A percentile compares a stretch with the other conserved stretches of the same genome.
These are phyloP conservation scores for Cornus controversa DNA, from an alignment of 148 eudicot species.

Conservation along the genomic window DNA sequence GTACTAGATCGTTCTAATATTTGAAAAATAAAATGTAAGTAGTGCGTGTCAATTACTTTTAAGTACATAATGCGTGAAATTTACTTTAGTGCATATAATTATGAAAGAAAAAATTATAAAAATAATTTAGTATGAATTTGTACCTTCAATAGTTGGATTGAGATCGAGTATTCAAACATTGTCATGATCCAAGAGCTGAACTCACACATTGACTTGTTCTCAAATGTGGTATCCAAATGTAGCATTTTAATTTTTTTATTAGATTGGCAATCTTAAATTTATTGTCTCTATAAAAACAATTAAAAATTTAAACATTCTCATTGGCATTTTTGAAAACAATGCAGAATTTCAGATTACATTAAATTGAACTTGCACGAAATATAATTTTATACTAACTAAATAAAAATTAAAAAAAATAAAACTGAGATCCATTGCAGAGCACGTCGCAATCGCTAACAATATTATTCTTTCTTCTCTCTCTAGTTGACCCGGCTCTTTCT, in stretches of 20 bases:
- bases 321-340: background rate
- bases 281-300: too few species aligned
- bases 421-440: background rate
- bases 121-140: too few species aligned
- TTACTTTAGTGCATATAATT: too few species aligned
- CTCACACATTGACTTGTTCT: background rate
- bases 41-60: too few species aligned
- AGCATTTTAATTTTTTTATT: too few species aligned
- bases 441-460: slow-evolving; percentile 16
- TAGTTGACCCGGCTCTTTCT: slow-evolving; percentile 12
- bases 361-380: background rate
- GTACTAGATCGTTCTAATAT: too few species aligned
- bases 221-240: background rate
- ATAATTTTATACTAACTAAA: background rate
- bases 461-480: background rate
- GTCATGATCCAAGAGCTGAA: background rate
- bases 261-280: background rate
- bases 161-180: background rate
- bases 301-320: background rate
- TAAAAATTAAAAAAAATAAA: background rate
- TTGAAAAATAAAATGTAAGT: too few species aligned
- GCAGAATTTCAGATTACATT: background rate
- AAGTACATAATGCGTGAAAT: too few species aligned
- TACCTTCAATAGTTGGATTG: too few species aligned
- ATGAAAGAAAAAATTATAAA: too few species aligned